phyloP scores from a whole-genome alignment of 805 yeast genomes.

The Candida pseudofarinosa region DNA sequence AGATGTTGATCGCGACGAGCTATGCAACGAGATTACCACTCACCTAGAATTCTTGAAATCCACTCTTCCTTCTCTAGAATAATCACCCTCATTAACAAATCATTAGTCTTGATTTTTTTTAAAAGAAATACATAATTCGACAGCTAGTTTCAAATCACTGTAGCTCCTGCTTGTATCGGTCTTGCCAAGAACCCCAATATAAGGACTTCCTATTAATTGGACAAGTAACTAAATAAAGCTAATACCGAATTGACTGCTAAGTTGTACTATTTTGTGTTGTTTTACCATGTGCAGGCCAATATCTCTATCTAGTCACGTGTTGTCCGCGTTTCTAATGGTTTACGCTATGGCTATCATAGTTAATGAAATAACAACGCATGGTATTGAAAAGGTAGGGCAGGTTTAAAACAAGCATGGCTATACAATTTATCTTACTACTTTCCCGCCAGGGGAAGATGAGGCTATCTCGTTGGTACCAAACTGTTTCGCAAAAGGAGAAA shows the following conservation, averaged over 20 bases:
- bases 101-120: too few relatives aligned
- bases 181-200: too few relatives aligned
- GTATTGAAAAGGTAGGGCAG: neutral
- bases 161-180: too few relatives aligned
- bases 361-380: neutral
- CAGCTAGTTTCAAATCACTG: too few relatives aligned
- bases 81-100: slow-evolving; percentile 1
- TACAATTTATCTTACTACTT: slow-evolving; percentile 73
- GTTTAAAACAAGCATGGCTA: slow-evolving; percentile 46
- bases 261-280: too few relatives aligned
- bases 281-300: too few relatives aligned
- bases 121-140: too few relatives aligned
- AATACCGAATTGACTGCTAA: too few relatives aligned
- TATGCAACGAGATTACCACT: slow-evolving; percentile 47
- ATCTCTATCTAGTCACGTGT: too few relatives aligned
- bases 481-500: slow-evolving; percentile 82
- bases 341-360: neutral
- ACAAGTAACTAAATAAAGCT: too few relatives aligned
- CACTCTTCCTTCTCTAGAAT: slow-evolving; percentile 35
- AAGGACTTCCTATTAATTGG: too few relatives aligned
- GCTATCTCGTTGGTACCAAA: slow-evolving; percentile 87
- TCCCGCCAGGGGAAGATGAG: slow-evolving; percentile 96
- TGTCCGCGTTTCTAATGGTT: too few relatives aligned
- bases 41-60: slow-evolving; percentile 43
- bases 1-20: slow-evolving; percentile 34